Evolutionary conservation across 805 yeast species (phyloP), one percentile per base, ranked within the genome.

Genomic region (Isabelozyma gotoi): DNA sequence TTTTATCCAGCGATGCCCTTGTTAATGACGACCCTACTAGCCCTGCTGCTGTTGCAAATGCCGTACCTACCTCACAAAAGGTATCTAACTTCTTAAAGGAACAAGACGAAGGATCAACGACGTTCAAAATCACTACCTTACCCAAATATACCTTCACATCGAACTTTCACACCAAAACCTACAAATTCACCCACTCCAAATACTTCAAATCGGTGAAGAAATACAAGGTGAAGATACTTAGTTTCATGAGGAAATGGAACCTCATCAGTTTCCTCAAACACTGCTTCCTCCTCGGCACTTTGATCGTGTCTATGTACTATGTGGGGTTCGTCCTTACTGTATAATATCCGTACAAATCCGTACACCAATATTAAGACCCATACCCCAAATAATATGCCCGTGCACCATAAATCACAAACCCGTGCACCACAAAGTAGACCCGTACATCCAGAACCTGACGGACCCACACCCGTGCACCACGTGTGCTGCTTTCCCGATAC

Each of bases 41-140:
- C 16, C 12, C 14, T 12, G 7, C 36, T 32, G 14, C 35, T 33
- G 53, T 48, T 39, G 41, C 38, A 27, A 42, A 38, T 11, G 34
- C 47, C 18, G 16, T 47, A 19, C 44, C 56, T 33, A 49, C 55
- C 2, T 43, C 64, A 10, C 49, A 42, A 38, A 66, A 63, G 41
- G 53, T 65, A 38, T 49, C 58, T 16, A 57, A 59, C 36, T 67
- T 68, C 44, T 45, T 67, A 24, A 47, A 51, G 42, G 63, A 59
- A 29, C 70, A 64, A 44, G 71, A 66, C 11, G 51, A 55, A 14
- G 51, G 49, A 10, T 41, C 43, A 18, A 40, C 42, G 29, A 15
- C 15, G 31, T 19, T 40, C 27, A 16, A 14, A 14, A 3, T 44
- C 36, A 34, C 45, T 32, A 46, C 50, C 24, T 49, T 59, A 21